Base-by-base conservation (phyloP, 2,329 filamentous ascomycete genomes). In the Colletotrichum eleusines region DNA sequence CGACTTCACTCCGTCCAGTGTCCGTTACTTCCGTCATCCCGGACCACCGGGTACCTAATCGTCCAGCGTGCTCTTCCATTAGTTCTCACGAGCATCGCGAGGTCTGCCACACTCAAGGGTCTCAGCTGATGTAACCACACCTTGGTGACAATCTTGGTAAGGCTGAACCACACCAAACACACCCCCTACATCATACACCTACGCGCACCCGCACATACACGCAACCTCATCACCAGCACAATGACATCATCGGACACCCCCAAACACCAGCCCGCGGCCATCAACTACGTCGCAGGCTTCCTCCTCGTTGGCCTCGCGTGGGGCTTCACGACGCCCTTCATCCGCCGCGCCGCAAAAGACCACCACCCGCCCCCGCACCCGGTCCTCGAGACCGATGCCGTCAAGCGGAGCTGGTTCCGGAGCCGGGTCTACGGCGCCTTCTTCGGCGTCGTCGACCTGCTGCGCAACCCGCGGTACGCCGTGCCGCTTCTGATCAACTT, bases 241-340 rank as follows among this genome's bases (percentile, higher is more conserved):
- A 72, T 72, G 69, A 65, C 69, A 62, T 65, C 69, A 72, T 40
- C 69, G n/a, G 51, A 44, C 20, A 54, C 53, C 33, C 26, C 58
- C 23, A 63, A 62, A n/a, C 28, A 76, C 35, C 80, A 83, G 31
- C 87, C 87, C 31, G 84, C 86, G 20, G 81, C 90, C 74, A 86
- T 97, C 83, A 95, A 94, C 83, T 97, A 96, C 85, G 86, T 96
- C 73, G 85, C 95, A 70, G 94, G 93, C 75, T 98, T 98, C 85
- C 87, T 98, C 64, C 89, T 97, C 71, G 95, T 98, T 74, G 94
- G 95, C 63, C 84, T 96, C 31, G 95, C 94, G 75, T 98, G 95
- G 95, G 95, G 95, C 62, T 90, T 97, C 76, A 97, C 94, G 1
- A 97, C 94, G 26, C 91, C 92, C 66, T 98, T 98, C 84, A 97